Conservation (phyloP, 768 basidiomycete species). For the Pulveroboletus sp. region DNA sequence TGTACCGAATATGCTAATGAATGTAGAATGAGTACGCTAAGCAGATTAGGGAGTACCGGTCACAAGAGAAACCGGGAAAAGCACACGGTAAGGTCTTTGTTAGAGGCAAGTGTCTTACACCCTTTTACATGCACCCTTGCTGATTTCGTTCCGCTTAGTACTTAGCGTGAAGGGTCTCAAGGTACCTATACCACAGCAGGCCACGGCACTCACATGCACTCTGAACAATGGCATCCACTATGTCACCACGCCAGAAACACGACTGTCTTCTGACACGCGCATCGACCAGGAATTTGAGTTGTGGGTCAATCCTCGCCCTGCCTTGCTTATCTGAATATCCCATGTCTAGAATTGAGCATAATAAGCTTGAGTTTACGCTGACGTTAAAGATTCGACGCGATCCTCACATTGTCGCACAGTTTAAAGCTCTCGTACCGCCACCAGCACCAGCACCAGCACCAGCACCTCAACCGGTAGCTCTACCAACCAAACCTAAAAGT, state of each 20-base stretch:
- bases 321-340: not conserved
- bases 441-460: slow-evolving; percentile 46
- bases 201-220: slow-evolving; percentile 77
- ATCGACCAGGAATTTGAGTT: slow-evolving; percentile 91
- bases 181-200: slow-evolving; percentile 75
- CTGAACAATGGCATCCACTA: slow-evolving; percentile 97
- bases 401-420: slow-evolving; percentile 78
- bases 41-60: slow-evolving; percentile 79
- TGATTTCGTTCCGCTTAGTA: slow-evolving; percentile 44
- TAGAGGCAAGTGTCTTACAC: slow-evolving; percentile 55
- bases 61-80: slow-evolving; percentile 75
- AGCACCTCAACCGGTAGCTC: slow-evolving; percentile 39
- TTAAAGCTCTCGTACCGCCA: slow-evolving; percentile 59
- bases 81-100: slow-evolving; percentile 93
- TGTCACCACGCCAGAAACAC: slow-evolving; percentile 82
- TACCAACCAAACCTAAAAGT: slow-evolving; percentile 52
- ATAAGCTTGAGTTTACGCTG: slow-evolving; percentile 92
- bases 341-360: slow-evolving; percentile 74
- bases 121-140: not conserved
- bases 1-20: not conserved
- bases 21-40: slow-evolving; percentile 91
- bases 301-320: slow-evolving; percentile 42
- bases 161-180: slow-evolving; percentile 69
- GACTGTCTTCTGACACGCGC: slow-evolving; percentile 52
- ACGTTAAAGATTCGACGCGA: slow-evolving; percentile 85